Evolutionary conservation across 495 filamentous ascomycete species (phyloP), one percentile per base, ranked within the genome.

Genomic region (Poronia punctata): DNA sequence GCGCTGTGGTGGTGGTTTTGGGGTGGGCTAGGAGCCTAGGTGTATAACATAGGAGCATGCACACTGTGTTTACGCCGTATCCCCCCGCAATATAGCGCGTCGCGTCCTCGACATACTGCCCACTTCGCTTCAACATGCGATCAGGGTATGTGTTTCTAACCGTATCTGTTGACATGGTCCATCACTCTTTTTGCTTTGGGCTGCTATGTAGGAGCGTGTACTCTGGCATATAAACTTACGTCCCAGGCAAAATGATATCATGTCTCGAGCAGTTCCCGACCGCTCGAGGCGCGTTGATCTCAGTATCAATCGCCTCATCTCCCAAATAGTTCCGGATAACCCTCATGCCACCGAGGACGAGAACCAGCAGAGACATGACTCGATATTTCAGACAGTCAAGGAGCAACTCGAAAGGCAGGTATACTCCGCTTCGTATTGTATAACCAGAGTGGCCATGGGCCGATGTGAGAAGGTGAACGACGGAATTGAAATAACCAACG

Each of bases 301-400:
- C 21, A 75, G 74, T 38, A 68, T 80, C 58, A 67, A 76, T 57
- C 71, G 68, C 49, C 64, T 80, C 57, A 72, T 80, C 43, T 61
- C 64, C 21, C 70, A 72, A 25, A 49, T 80, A 37, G 56, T 76
- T 38, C 71, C 72, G 43, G 49, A 61, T 39, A 61, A 70, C 43
- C 65, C 69, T 33, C 56, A 60, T 47, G 64, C 73, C 17, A 68
- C 68, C 51, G 67, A 76, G 32, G 65, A 70, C 23, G 49, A 56
- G 7, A 61, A 66, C 11, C 65, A 75, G 48, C 69, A 71, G 40
- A 59, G 69, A 46, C 68, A 77, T 43, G 57, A 74, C 41, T 57
- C 60, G 36, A 70, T 69, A 48, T 64, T 74, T 31, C 68, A 77
- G 11, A 62, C 73, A 35, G 72, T 73, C 23, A 61, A 48, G 40